Percentiles rank a stretch among this genome's conserved stretches.
Conservation (phyloP, 805 yeast species). For the Yarrowia sp. region DNA sequence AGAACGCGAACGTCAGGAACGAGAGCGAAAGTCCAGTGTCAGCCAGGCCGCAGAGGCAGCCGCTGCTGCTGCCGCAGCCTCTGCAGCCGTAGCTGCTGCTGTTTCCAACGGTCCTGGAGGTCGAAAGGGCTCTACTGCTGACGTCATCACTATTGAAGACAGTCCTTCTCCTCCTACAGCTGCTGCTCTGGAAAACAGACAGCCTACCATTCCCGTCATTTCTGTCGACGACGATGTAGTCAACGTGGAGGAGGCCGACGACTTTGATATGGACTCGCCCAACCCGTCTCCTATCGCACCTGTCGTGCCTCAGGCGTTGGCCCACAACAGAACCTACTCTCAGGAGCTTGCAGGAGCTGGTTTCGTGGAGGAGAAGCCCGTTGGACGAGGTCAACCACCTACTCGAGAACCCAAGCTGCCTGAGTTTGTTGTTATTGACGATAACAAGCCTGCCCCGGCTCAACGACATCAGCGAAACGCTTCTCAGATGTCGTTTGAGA, state of each 20-base stretch:
- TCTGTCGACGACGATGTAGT: constrained; percentile 15
- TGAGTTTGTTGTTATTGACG: constrained; percentile 9
- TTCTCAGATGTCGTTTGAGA: constrained; percentile 7
- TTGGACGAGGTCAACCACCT: background rate
- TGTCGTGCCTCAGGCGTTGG: background rate
- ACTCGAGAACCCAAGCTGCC: background rate
- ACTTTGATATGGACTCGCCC: background rate
- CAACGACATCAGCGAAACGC: constrained; percentile 1
- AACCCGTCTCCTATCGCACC: background rate
- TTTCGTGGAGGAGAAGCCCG: constrained; percentile 1
- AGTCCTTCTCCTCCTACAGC: constrained; percentile 20
- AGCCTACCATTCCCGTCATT: constrained; percentile 14
- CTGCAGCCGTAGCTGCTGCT: constrained; percentile 6
- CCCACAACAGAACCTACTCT: constrained; percentile 14
- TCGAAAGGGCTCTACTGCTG: background rate
- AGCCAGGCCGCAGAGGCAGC: background rate
- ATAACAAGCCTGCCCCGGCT: background rate
- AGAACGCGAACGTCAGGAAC: constrained; percentile 6
- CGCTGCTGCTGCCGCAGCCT: constrained; percentile 1
- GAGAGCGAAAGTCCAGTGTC: background rate
- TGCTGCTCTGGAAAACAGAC: constrained; percentile 1
- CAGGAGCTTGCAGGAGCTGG: constrained; percentile 14
- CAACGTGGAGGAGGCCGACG: background rate
- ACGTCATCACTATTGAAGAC: background rate
- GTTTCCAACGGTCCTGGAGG: background rate